phyloP scores from a whole-genome alignment of 129 eudicot species.

The Kitagawia praeruptora region DNA sequence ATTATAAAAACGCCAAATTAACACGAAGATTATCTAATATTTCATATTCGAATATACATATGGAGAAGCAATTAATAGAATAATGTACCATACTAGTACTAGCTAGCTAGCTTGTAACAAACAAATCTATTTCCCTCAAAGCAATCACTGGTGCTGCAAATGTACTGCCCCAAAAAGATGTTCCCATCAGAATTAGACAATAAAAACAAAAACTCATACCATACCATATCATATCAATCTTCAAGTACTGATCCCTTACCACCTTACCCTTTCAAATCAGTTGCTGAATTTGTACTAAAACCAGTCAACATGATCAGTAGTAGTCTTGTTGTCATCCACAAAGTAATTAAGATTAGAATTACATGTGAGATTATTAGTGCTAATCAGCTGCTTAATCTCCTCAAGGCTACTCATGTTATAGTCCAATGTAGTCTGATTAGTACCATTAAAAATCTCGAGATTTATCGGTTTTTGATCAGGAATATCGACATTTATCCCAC shows the following conservation, averaged over 20 bases:
- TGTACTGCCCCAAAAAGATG: conserved; percentile 24
- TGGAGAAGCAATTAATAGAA: neutral
- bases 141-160: conserved; percentile 1
- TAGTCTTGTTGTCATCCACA: conserved; percentile 52
- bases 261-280: conserved; percentile 15
- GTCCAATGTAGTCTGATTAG: conserved; percentile 34
- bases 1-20: neutral
- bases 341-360: conserved; percentile 37
- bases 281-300: conserved; percentile 1
- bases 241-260: conserved; percentile 12
- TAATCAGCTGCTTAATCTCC: conserved; percentile 80
- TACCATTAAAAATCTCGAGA: conserved; percentile 9
- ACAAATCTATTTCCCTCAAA: conserved; percentile 13
- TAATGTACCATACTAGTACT: neutral
- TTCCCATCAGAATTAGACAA: conserved; percentile 13
- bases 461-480: conserved; percentile 7
- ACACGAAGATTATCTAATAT: neutral
- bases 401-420: conserved; percentile 33
- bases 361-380: conserved; percentile 35
- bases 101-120: neutral
- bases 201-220: conserved; percentile 7
- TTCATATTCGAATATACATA: neutral
- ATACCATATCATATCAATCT: neutral
- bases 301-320: conserved; percentile 11
- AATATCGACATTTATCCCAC: neutral